A percentile compares a stretch with the other conserved stretches of the same genome.
Conservation (phyloP, 805 yeast species). For the Wickerhamiella australiensis region DNA sequence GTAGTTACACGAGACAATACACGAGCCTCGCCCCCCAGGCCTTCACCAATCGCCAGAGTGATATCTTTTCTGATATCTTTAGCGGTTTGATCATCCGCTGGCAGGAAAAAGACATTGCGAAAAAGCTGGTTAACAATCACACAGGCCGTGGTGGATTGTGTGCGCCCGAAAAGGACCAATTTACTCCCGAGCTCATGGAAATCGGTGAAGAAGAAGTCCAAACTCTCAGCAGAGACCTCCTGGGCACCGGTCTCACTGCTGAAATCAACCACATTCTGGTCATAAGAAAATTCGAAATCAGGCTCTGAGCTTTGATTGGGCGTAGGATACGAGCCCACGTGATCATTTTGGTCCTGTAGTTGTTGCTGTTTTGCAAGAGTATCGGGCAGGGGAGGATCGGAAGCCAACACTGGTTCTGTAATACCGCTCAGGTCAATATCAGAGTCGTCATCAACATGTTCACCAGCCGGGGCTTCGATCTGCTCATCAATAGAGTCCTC, state of each 20-base stretch:
- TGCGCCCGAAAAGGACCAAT: constrained; percentile 70
- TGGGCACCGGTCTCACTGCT: constrained; percentile 24
- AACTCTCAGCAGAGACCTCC: constrained; percentile 31
- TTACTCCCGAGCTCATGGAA: constrained; percentile 64
- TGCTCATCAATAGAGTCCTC: not conserved
- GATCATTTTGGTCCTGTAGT: not conserved
- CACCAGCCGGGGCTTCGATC: not conserved
- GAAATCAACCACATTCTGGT: constrained; percentile 9
- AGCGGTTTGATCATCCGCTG: constrained; percentile 35
- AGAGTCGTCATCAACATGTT: not conserved
- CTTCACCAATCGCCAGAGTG: constrained; percentile 43
- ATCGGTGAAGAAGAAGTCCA: constrained; percentile 84
- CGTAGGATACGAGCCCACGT: constrained; percentile 2
- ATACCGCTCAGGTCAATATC: not conserved
- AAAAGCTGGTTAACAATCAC: constrained; percentile 59
- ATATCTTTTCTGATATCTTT: constrained; percentile 71
- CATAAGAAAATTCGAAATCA: constrained; percentile 1
- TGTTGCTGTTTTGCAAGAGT: not conserved
- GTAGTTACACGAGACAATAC: constrained; percentile 59
- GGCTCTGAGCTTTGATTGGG: constrained; percentile 8
- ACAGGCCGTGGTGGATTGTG: constrained; percentile 40
- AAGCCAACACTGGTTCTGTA: not conserved
- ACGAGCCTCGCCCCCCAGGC: constrained; percentile 41
- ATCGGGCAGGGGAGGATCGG: not conserved
- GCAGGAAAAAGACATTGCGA: constrained; percentile 68